These are phyloP conservation scores for Typha latifolia DNA, from an alignment of 176 grass and related monocot genomes.

Conservation along the genomic window DNA sequence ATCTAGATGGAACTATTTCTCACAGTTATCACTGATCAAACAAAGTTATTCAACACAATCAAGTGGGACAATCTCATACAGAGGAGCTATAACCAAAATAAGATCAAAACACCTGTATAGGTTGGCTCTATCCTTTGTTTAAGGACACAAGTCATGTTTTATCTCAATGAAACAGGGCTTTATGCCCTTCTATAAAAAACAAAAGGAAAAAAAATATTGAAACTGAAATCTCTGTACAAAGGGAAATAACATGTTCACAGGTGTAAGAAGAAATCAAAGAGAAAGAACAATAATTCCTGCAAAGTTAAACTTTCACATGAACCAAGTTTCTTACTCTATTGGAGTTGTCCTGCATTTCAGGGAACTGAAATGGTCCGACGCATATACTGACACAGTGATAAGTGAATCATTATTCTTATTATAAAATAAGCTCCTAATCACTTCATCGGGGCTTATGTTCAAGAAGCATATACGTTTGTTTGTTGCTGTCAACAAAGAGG, in stretches of 20 bases:
- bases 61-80: too few relatives aligned
- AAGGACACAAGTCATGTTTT: too few relatives aligned
- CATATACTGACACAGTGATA: conserved; percentile 67
- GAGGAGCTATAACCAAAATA: too few relatives aligned
- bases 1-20: too few relatives aligned
- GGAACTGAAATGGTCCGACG: conserved; percentile 59
- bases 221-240: background rate
- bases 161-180: too few relatives aligned
- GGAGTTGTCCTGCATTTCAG: conserved; percentile 79
- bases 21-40: too few relatives aligned
- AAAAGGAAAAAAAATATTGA: conserved; percentile 10
- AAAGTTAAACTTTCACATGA: background rate
- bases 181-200: background rate
- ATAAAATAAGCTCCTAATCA: conserved; percentile 75
- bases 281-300: background rate
- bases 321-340: conserved; percentile 53
- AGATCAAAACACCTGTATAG: background rate
- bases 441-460: conserved; percentile 72
- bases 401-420: conserved; percentile 64
- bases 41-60: too few relatives aligned
- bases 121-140: too few relatives aligned
- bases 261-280: conserved; percentile 2
- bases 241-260: too few relatives aligned
- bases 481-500: conserved; percentile 40
- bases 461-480: conserved; percentile 77